Evolutionary conservation across 2,329 filamentous ascomycete genomes (phyloP), one percentile per base, ranked within the genome.

Genomic region (Fusarium haematococcum): DNA sequence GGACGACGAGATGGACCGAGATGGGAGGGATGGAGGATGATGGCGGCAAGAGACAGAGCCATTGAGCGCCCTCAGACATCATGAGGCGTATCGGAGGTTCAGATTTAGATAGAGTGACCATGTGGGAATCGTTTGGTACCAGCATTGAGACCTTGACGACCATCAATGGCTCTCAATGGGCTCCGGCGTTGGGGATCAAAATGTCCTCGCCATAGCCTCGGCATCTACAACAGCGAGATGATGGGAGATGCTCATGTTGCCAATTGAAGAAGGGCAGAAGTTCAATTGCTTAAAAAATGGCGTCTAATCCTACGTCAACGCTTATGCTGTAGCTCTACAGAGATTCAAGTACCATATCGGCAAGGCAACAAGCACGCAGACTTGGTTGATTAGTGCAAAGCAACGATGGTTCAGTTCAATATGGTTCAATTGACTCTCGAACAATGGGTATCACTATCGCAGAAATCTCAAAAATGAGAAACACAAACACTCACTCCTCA

Each of bases 381-480:
- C 18, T 5, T 32, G 48, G 11, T n/a, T 14, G 25, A 32, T 32
- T 4, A 32, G 10, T 32, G 18, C 18, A 52, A 30, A 5, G 18
- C 6, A 27, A 23, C 43, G 58, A 32, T 30, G 48, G 25, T 30
- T 32, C 48, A 52, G 25, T 30, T 32, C 48, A 52, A 32, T 32
- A 8, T 30, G 65, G 48, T 67, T 73, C 54, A 64, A 67, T 69
- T 66, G 35, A 68, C 52, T 75, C 61, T 54, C 27, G 30, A 67
- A 62, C 52, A 69, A 63, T 68, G 65, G 75, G 75, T 77, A 77
- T 77, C 75, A 77, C 74, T 74, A 65, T 77, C 56, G 65, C 67
- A 57, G 56, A 75, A 74, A 63, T 56, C 63, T 66, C 65, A 67
- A 67, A 68, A 62, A 60, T 37, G 52, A 65, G 25, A 27, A 67